Percentiles rank a stretch among this genome's conserved stretches.
Conservation (phyloP, 768 basidiomycete species). For the Dictyophora rubrovolvata region DNA sequence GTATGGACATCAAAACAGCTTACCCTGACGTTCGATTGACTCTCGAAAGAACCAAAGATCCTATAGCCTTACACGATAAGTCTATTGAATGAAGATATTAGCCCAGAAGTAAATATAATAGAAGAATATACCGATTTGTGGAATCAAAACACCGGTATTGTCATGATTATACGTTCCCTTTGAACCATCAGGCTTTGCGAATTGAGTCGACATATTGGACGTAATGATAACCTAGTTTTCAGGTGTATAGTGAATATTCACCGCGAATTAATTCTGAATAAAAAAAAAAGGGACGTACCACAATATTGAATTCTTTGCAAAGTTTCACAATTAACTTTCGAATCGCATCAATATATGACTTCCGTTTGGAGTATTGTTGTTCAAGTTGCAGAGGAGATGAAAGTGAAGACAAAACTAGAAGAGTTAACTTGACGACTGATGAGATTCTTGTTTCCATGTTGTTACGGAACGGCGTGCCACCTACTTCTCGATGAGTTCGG, state of each 20-base stretch:
- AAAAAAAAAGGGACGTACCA: not conserved
- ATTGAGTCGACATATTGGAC: constrained; percentile 4
- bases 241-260: not conserved
- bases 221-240: not conserved
- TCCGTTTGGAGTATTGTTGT: not conserved
- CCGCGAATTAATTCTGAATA: no score
- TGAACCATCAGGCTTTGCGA: constrained; percentile 7
- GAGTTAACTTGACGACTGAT: constrained; percentile 1
- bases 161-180: constrained; percentile 6
- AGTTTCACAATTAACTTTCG: constrained; percentile 6
- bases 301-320: constrained; percentile 1
- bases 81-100: not conserved
- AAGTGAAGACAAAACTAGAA: not conserved
- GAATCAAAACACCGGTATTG: not conserved
- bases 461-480: not conserved
- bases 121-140: not conserved
- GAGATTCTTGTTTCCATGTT: not conserved
- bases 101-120: not conserved
- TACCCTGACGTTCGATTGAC: constrained; percentile 3
- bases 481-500: not conserved
- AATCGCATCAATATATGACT: not conserved
- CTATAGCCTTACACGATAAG: constrained; percentile 1
- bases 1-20: not conserved
- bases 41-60: not conserved
- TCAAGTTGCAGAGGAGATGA: constrained; percentile 4